A percentile compares a stretch with the other conserved stretches of the same genome.
These are phyloP conservation scores for Kluyveromyces marxianus DNA, from an alignment of 1,139 yeast genomes.

Conservation along the genomic window DNA sequence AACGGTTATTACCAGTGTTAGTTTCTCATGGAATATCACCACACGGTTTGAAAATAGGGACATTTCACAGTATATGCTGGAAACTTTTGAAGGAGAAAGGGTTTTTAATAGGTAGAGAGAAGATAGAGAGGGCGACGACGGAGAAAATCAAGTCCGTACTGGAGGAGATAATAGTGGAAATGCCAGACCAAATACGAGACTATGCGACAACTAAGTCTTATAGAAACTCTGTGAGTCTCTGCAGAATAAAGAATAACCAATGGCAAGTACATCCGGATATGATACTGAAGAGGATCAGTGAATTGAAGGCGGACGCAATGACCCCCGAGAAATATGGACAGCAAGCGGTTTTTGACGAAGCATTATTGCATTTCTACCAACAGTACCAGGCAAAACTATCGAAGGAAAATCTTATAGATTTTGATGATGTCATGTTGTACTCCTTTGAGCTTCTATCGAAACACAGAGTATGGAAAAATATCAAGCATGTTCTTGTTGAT, in stretches of 20 bases:
- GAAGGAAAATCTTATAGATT: conserved; percentile 47
- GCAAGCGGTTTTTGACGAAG: conserved; percentile 26
- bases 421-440: conserved; percentile 70
- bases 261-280: conserved; percentile 31
- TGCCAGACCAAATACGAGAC: conserved; percentile 31
- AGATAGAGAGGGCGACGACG: conserved; percentile 52
- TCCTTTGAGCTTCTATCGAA: conserved; percentile 44
- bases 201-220: conserved; percentile 20
- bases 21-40: conserved; percentile 34
- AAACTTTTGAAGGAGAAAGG: conserved; percentile 55
- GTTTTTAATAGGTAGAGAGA: conserved; percentile 38
- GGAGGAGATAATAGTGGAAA: conserved; percentile 35
- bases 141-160: conserved; percentile 50
- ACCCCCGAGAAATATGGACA: conserved; percentile 34
- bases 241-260: conserved; percentile 23
- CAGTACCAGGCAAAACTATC: conserved; percentile 46
- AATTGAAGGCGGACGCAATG: conserved; percentile 44
- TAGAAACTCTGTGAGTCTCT: conserved; percentile 23
- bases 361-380: conserved; percentile 36
- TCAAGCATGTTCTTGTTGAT: conserved; percentile 76
- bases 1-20: conserved; percentile 43
- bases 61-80: conserved; percentile 77
- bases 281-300: conserved; percentile 42
- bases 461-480: conserved; percentile 40
- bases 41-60: conserved; percentile 57